Evolutionary conservation across 352 stramenopile genomes (phyloP).

Genomic region (Halophytophthora batemanensis): DNA sequence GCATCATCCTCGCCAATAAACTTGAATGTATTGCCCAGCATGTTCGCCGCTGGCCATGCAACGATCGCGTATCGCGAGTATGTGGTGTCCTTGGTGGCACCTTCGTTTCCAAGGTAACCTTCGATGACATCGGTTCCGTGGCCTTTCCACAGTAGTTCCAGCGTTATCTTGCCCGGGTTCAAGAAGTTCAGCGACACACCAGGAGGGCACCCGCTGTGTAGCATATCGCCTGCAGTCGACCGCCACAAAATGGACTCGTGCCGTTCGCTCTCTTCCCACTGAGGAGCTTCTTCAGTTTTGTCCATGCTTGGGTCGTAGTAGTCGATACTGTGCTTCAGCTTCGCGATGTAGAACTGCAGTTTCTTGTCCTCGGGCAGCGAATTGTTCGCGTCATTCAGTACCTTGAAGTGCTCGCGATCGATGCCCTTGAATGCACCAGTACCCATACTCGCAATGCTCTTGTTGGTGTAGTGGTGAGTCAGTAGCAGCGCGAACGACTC

Average conservation of each 20-base stretch:
- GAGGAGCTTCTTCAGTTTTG: not conserved
- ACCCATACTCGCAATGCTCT: slow-evolving; percentile 6
- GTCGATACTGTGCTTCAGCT: slow-evolving; percentile 5
- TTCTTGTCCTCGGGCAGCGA: not conserved
- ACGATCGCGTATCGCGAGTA: slow-evolving; percentile 13
- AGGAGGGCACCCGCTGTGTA: not conserved
- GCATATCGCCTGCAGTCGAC: slow-evolving; percentile 1
- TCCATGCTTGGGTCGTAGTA: slow-evolving; percentile 6
- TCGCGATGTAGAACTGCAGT: slow-evolving; percentile 10
- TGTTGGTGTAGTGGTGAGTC: slow-evolving; percentile 10
- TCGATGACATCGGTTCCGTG: slow-evolving; percentile 5
- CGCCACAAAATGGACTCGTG: slow-evolving; percentile 13
- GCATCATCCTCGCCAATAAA: slow-evolving; percentile 8
- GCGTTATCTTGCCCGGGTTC: slow-evolving; percentile 7
- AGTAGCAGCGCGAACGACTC: slow-evolving; percentile 15
- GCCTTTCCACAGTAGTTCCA: slow-evolving; percentile 8
- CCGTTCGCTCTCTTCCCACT: slow-evolving; percentile 6
- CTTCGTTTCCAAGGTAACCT: slow-evolving; percentile 9
- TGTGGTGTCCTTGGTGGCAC: slow-evolving; percentile 6
- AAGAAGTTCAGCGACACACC: slow-evolving; percentile 1
- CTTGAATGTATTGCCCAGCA: slow-evolving; percentile 9
- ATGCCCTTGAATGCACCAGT: slow-evolving; percentile 8
- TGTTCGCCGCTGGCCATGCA: slow-evolving; percentile 8
- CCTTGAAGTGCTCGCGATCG: slow-evolving; percentile 7
- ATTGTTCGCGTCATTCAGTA: slow-evolving; percentile 16